A percentile compares a stretch with the other conserved stretches of the same genome.
Evolutionary conservation across 495 filamentous ascomycete genomes (phyloP).

Genomic region (Hypoxylon crocopeplum): DNA sequence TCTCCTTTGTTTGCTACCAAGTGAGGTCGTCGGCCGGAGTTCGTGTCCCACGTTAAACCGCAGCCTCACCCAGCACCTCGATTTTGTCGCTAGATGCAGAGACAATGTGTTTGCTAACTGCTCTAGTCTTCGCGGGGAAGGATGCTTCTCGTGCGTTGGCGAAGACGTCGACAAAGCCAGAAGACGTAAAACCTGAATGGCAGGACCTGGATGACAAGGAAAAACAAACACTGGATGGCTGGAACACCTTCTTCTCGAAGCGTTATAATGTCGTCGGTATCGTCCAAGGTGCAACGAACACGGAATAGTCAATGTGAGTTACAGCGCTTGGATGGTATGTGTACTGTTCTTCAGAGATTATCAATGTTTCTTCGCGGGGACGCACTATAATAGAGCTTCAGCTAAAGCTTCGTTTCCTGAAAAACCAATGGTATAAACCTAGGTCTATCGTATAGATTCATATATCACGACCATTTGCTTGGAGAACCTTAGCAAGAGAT

Average conservation of each 20-base stretch:
- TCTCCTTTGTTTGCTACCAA: constrained; percentile 21
- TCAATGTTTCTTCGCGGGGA: too few relatives aligned
- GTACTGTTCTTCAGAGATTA: too few relatives aligned
- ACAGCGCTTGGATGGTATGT: not conserved
- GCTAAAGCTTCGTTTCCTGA: too few relatives aligned
- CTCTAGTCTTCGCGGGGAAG: constrained; percentile 88
- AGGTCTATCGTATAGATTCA: too few relatives aligned
- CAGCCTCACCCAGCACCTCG: constrained; percentile 3
- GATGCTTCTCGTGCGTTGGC: constrained; percentile 91
- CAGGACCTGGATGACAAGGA: constrained; percentile 85
- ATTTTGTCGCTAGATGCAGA: not conserved
- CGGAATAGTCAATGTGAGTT: constrained; percentile 33
- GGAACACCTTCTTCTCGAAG: constrained; percentile 95
- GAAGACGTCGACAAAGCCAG: constrained; percentile 81
- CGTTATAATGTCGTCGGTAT: constrained; percentile 91
- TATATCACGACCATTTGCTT: too few relatives aligned
- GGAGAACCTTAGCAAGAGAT: too few relatives aligned
- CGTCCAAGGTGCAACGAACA: constrained; percentile 66
- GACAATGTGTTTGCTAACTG: constrained; percentile 30
- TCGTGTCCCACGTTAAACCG: constrained; percentile 23
- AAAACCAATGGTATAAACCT: too few relatives aligned
- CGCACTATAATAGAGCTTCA: too few relatives aligned
- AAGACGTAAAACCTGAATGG: constrained; percentile 87
- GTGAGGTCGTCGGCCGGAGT: not conserved
- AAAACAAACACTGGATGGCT: constrained; percentile 83